phyloP scores from a whole-genome alignment of 495 filamentous ascomycete genomes.

The Penicillium coprophilum region DNA sequence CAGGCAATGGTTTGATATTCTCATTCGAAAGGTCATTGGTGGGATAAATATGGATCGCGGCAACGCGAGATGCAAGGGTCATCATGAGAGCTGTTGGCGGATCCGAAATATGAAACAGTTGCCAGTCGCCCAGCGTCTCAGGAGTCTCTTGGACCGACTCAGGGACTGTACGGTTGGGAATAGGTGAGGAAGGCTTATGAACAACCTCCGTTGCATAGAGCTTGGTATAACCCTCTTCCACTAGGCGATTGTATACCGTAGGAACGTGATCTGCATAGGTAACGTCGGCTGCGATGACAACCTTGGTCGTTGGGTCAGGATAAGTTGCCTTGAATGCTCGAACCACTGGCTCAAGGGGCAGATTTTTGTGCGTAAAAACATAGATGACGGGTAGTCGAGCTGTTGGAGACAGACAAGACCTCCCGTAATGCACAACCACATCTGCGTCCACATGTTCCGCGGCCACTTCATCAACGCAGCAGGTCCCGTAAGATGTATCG shows the following conservation, averaged over 20 bases:
- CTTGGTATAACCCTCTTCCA: conserved; percentile 63
- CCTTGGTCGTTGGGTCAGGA: conserved; percentile 57
- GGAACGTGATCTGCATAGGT: conserved; percentile 73
- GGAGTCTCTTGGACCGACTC: conserved; percentile 45
- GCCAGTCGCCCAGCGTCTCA: conserved; percentile 63
- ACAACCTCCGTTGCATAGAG: conserved; percentile 68
- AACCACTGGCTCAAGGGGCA: conserved; percentile 58
- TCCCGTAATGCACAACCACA: conserved; percentile 91
- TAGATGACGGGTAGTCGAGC: conserved; percentile 87
- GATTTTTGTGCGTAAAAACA: conserved; percentile 73
- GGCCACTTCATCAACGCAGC: conserved; percentile 96
- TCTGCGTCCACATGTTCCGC: conserved; percentile 92
- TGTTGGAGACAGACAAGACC: conserved; percentile 88
- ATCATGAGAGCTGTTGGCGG: conserved; percentile 84
- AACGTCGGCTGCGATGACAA: conserved; percentile 87
- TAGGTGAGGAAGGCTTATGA: conserved; percentile 72
- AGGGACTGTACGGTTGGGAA: conserved; percentile 81
- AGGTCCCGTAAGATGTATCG: conserved; percentile 95
- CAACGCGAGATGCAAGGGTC: conserved; percentile 80
- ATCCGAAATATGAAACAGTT: conserved; percentile 85
- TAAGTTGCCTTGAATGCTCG: conserved; percentile 68
- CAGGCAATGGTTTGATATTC: conserved; percentile 43
- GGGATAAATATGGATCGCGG: conserved; percentile 74
- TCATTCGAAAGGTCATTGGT: conserved; percentile 43
- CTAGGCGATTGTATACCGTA: conserved; percentile 49